phyloP scores from a whole-genome alignment of 257 asterid species.

The Ilex aquifolium region DNA sequence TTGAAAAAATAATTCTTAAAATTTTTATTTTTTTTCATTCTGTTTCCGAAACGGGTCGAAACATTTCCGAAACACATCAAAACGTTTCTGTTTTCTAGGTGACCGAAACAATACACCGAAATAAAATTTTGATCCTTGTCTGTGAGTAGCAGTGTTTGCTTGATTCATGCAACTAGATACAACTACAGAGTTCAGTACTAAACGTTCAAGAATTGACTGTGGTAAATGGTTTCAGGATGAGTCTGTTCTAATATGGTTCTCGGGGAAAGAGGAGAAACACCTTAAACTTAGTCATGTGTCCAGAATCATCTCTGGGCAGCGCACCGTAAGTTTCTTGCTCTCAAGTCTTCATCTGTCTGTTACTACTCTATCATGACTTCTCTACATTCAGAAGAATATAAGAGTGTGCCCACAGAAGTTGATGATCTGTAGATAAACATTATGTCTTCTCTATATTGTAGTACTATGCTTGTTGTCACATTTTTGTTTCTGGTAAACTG shows the following conservation, averaged over 20 bases:
- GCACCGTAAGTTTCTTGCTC: constrained; percentile 65
- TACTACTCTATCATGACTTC: background rate
- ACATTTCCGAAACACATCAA: no score
- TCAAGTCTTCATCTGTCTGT: background rate
- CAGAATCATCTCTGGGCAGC: constrained; percentile 94
- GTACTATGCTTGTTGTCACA: no score
- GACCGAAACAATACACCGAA: no score
- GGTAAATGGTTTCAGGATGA: constrained; percentile 64
- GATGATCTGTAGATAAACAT: background rate
- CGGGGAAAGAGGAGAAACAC: constrained; percentile 94
- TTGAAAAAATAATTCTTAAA: no score
- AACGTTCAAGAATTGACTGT: constrained; percentile 12
- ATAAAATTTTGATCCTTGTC: no score
- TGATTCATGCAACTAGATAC: background rate
- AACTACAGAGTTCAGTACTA: background rate
- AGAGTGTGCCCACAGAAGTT: background rate
- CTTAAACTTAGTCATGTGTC: constrained; percentile 84
- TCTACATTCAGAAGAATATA: no score
- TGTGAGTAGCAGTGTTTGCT: background rate
- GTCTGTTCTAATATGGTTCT: constrained; percentile 86
- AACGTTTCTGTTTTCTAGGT: no score
- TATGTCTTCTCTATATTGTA: background rate
- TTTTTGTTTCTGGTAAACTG: no score
- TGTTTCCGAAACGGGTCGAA: no score
- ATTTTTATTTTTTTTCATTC: no score